Evolutionary conservation across 768 basidiomycete genomes (phyloP), one percentile per base, ranked within the genome.

Genomic region (Udeniomyces megalosporus): DNA sequence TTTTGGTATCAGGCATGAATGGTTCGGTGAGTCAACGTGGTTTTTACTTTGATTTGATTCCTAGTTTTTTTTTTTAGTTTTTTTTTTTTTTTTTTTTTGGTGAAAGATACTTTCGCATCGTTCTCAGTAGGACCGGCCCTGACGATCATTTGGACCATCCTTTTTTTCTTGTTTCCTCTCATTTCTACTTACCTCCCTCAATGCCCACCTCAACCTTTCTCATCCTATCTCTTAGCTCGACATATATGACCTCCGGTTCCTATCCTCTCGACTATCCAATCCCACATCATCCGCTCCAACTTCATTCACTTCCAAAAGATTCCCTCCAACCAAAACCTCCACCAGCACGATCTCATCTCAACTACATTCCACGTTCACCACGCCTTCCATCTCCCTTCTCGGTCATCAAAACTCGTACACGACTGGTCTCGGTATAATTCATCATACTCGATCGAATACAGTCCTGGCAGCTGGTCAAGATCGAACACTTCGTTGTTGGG

Each of bases 391-490:
- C 29, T 42, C 35, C 8, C 62, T 58, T 7, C 14, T 34, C 10
- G 48, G 48, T 1, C 62, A 63, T 29, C 20, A 42, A 22, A 63
- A 63, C 55, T 51, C 62, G 3, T 56, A 63, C 55, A 52, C 62
- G 38, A 58, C 62, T 5, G 62, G 62, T 8, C 62, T 63, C 0
- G 56, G 56, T 5, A 34, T 63, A 17, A 42, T 44, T 8, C 56
- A 58, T 45, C 56, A 57, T 26, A 29, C 56, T 7, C 50, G 42
- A 26, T 50, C 56, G 28, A 32, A 49, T 4, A 15, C 54, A n/a
- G 20, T 63, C 5, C 62, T 63, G 2, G 62, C 62, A 14, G 47
- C 62, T 1, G 62, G 62, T 0, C 54, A 63, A 34, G 62, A 63
- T 31, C 35, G 38, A 11, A 12, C 26, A 5, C 29, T 63, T 8